Base-by-base conservation (phyloP, 306 rosid genomes). In the Morella rubra region DNA sequence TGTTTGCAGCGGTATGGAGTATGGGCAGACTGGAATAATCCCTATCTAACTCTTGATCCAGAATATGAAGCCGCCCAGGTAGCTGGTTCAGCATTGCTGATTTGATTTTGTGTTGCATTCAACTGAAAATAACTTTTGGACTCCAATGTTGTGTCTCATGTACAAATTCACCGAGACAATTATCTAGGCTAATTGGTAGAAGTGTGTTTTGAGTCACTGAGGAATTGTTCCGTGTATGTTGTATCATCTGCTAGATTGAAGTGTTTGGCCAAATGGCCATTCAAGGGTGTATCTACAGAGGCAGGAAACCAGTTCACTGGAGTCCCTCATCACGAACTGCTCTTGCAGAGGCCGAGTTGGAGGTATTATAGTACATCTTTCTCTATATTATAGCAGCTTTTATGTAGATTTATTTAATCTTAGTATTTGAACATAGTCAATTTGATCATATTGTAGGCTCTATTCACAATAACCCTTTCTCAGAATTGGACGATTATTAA, bases 51-150 rank as follows among this genome's bases (percentile, higher is more conserved):
- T 62, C 91, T 95, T 54, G 96, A 91, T 84, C 96, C 97, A 18
- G 92, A 89, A 72, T 95, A 95, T 86, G 99, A 95, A 91, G 97
- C 97, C 77, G 93, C 99, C 79, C 99, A 95, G 99, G 99, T 95
- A 90, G 78, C 81, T 79, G 78, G 84, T 83, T 85, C 81, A 72
- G 60, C 82, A 79, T 68, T 81, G 73, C 79, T 85, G 78, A 71
- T 80, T 78, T 82, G 59, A 56, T 73, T 65, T 82, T 74, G 16
- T 76, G 40, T 12, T 53, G 18, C 67, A 45, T 60, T 68, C 74
- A 62, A 69, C 18, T 49, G 49, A 75, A 76, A 60, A 58, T 66
- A 69, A 47, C 71, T 42, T 70, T 81, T 66, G 53, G 74, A 78
- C 50, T 55, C 73, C 32, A 46, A 73, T 71, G 46, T 32, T 65